Base-by-base conservation (phyloP, 2,329 filamentous ascomycete genomes). In the Decorospora gaudefroyi region DNA sequence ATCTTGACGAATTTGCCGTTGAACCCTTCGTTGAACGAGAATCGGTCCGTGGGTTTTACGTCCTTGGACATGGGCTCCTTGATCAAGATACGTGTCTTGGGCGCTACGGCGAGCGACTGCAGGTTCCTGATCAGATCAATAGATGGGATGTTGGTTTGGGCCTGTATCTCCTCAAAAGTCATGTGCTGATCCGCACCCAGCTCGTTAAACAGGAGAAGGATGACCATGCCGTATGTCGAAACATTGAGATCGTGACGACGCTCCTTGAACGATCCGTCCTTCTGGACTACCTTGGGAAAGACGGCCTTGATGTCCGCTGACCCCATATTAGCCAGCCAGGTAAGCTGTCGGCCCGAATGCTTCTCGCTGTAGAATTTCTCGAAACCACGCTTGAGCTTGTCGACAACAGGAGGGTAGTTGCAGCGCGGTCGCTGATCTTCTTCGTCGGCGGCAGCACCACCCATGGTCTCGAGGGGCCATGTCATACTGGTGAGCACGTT, bases 381-480 rank as follows among this genome's bases (percentile, higher is more conserved):
- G 61, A 97, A 96, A 57, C 88, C 91, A 16, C 86, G 80, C 68
- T 91, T 90, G 41, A 96, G 76, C 7, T 78, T 79, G 48, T 87
- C 82, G 35, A 97, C 82, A 25, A 87, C 83, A 0, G 80, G 70
- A 0, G 92, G 90, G 66, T 87, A 96, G 41, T 82, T 85, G 74
- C 87, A 90, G 37, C 64, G 76, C 59, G 67, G 73, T 48, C 64
- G 69, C n/a, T 61, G 65, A 19, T 60, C 57, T 15, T 68, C 79
- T 58, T 71, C 80, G 60, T 73, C 79, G 59, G 67, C 77, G 57
- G 47, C 82, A 17, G 70, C 73, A 6, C 86, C 69, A 31, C 69
- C 84, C 84, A 96, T 90, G 9, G 90, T 83, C 59, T 96, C 91
- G 55, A 90, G 83, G 2, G 93, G 93, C 93, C 93, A 99, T 66